Evolutionary conservation across 345 rosid species (phyloP), one percentile per base, ranked within the genome.

Genomic region (Pistacia integerrima): DNA sequence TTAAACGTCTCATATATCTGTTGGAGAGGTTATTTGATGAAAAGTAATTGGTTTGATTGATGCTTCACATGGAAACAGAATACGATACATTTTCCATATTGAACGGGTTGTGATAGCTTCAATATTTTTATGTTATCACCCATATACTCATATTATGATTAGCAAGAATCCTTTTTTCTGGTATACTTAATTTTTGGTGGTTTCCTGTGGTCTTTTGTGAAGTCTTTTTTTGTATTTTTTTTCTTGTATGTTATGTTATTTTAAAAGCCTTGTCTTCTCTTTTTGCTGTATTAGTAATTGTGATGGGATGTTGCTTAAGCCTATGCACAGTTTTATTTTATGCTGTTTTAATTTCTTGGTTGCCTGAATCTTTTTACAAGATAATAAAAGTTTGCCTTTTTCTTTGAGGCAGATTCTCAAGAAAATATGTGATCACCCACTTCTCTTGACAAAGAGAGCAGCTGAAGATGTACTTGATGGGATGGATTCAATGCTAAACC

Each of bases 391-490:
- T 61, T 10, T 22, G 16, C 4, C 6, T 36, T 68, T 76, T 77
- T 73, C 74, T 77, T 74, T 85, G 77, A 77, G 78, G 81, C 91
- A 96, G 99, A 96, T 96, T 80, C 84, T 96, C 80, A 96, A 96
- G 85, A 96, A 96, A 89, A 96, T 96, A 76, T 91, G 93, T 74
- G 96, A 91, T 76, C 96, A 91, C 73, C 93, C 93, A 11, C 90
- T 91, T 75, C 84, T 91, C 64, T 83, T 91, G 86, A 89, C 93
- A 72, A 89, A 89, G 83, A 87, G 96, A 82, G 96, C 93, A 70
- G 96, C 96, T 58, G 93, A 91, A 80, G 93, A 96, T 86, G 92
- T 96, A 17, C 87, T 96, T 3, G 98, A 96, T 82, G 97, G 98
- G 76, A 84, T 93, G 94, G 98, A 96, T 67, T 85, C 98, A 66